A percentile compares a stretch with the other conserved stretches of the same genome.
phyloP scores from a whole-genome alignment of 192 early-diverging fungal species.

The Nowakowskiella sp. region DNA sequence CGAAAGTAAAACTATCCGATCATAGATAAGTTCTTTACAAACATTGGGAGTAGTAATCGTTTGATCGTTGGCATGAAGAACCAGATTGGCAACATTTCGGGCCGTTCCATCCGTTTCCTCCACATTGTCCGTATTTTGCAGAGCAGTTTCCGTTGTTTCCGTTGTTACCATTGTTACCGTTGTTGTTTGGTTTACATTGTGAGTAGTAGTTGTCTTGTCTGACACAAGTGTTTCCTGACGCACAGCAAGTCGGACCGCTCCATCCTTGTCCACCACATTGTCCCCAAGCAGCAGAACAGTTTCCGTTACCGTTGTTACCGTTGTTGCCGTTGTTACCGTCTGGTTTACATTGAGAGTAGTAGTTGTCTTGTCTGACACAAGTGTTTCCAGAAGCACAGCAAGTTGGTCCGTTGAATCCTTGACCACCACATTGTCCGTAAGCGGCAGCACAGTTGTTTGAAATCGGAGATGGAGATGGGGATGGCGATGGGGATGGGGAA shows the following conservation, averaged over 20 bases:
- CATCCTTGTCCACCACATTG: slow-evolving; percentile 26
- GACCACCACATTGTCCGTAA: slow-evolving; percentile 28
- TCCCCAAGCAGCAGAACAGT: slow-evolving; percentile 22
- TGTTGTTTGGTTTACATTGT: too few relatives aligned
- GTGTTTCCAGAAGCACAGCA: slow-evolving; percentile 25
- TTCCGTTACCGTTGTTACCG: too few relatives aligned
- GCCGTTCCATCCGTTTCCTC: slow-evolving; percentile 9
- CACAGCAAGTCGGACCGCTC: slow-evolving; percentile 34
- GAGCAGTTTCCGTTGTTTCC: too few relatives aligned
- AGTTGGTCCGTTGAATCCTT: slow-evolving; percentile 27
- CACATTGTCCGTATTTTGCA: too few relatives aligned
- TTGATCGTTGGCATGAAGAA: background rate
- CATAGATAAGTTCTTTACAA: too few relatives aligned
- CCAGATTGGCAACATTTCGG: slow-evolving; percentile 6
- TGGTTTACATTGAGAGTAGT: slow-evolving; percentile 10
- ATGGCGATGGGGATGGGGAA: too few relatives aligned
- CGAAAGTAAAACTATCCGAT: too few relatives aligned
- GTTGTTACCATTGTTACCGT: too few relatives aligned
- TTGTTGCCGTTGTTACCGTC: too few relatives aligned
- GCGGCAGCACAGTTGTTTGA: slow-evolving; percentile 8
- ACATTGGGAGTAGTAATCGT: slow-evolving; percentile 7
- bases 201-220: slow-evolving; percentile 2
- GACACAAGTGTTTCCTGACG: slow-evolving; percentile 16
- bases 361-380: slow-evolving; percentile 3
- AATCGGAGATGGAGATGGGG: background rate